Evolutionary conservation across 2,329 filamentous ascomycete species (phyloP).

Genomic region (Penicillium sp.): DNA sequence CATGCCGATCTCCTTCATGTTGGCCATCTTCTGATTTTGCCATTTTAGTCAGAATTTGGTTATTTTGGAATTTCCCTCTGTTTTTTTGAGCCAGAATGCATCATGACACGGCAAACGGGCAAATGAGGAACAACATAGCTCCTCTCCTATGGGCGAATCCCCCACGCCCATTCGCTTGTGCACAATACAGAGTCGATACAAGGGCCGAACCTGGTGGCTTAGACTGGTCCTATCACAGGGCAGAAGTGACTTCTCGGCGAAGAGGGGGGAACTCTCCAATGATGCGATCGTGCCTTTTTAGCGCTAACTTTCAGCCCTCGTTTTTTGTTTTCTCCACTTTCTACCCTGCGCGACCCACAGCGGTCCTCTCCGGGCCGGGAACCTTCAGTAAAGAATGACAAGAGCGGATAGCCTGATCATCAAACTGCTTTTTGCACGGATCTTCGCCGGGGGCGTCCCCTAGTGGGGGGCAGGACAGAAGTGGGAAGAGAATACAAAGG

Average conservation of each 20-base stretch:
- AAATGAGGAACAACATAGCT: constrained; percentile 24
- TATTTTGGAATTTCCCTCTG: neutral
- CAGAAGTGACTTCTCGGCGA: constrained; percentile 10
- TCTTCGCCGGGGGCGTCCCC: constrained; percentile 5
- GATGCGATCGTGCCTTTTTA: constrained; percentile 16
- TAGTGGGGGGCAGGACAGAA: neutral
- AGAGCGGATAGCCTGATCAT: constrained; percentile 8
- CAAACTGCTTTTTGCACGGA: constrained; percentile 14
- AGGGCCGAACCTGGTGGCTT: constrained; percentile 23
- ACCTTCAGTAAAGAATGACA: constrained; percentile 26
- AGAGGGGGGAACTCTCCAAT: constrained; percentile 17
- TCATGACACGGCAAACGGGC: constrained; percentile 21
- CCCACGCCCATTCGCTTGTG: constrained; percentile 11
- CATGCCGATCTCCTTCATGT: constrained; percentile 19
- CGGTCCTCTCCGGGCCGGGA: constrained; percentile 28
- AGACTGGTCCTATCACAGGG: constrained; percentile 21
- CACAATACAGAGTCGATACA: constrained; percentile 22
- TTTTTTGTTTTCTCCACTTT: constrained; percentile 17
- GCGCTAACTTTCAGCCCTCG: constrained; percentile 19
- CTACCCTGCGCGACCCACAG: constrained; percentile 21
- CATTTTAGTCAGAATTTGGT: neutral
- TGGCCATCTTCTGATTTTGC: neutral
- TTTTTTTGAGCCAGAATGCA: constrained; percentile 14
- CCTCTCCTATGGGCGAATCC: constrained; percentile 21
- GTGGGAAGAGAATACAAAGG: neutral